Evolutionary conservation across 2,329 filamentous ascomycete genomes (phyloP).

Genomic region (Penicillium sp.): DNA sequence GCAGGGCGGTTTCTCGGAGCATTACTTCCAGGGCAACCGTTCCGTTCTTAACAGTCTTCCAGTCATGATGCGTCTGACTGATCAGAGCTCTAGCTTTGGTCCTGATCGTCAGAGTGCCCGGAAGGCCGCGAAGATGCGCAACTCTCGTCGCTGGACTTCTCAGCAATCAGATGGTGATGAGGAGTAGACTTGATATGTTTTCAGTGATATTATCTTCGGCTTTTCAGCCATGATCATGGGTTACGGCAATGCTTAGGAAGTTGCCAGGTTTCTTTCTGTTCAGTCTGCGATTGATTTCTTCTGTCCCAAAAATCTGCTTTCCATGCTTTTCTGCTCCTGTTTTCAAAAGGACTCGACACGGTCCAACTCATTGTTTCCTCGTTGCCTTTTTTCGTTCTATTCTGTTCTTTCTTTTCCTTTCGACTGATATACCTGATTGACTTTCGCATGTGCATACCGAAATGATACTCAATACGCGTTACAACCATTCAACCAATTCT

Average conservation of each 20-base stretch:
- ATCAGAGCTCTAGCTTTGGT: conserved; percentile 10
- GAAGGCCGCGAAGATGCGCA: conserved; percentile 31
- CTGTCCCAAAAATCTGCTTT: background rate
- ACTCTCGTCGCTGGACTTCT: conserved; percentile 31
- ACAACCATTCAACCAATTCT: background rate
- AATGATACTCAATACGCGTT: background rate
- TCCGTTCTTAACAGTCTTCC: conserved; percentile 63
- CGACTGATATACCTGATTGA: background rate
- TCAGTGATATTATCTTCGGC: background rate
- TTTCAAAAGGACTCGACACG: background rate
- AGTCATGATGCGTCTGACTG: conserved; percentile 39
- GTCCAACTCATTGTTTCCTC: background rate
- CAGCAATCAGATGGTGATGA: conserved; percentile 34
- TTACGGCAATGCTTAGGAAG: background rate
- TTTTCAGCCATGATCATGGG: background rate
- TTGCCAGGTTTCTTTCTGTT: too few species aligned
- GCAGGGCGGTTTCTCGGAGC: conserved; percentile 62
- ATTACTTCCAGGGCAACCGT: conserved; percentile 63
- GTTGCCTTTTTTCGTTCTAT: background rate
- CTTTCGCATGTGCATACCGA: background rate
- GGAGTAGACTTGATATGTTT: background rate
- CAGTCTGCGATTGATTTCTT: too few species aligned
- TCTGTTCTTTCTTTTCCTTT: background rate
- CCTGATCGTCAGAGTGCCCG: conserved; percentile 29
- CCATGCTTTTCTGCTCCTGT: background rate